Base-by-base conservation (phyloP, 345 rosid species). In the Citrus mangshanensis region DNA sequence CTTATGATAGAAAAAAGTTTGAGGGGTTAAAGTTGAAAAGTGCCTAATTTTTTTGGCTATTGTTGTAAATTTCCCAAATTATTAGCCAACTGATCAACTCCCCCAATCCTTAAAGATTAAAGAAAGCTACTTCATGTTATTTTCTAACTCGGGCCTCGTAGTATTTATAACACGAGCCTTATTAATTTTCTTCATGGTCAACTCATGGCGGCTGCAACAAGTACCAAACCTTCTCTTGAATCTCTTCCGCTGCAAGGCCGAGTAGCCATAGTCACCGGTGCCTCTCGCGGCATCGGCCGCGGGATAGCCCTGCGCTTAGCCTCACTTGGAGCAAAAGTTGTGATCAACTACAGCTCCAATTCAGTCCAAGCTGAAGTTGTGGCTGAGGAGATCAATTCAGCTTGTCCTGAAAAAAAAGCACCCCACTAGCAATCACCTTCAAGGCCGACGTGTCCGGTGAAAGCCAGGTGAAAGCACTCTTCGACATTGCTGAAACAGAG, bases 311-410 rank as follows among this genome's bases (percentile, higher is more conserved):
- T 63, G 42, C 80, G 70, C 68, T 67, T 85, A 3, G 75, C 82
- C 32, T 72, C 27, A 59, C 81, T 85, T 25, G 87, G 87, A 21
- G 80, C 85, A 40, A 82, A 79, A 63, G 40, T 79, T 61, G 78
- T 85, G 79, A 73, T 85, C 79, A 85, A 85, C 73, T 82, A 77
- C 80, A 25, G 38, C 13, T 82, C 85, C 79, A 82, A 61, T n/a
- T 32, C 82, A 1, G 74, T 77, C 7, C 78, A 73, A 81, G 87
- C 84, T 24, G 77, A 79, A 38, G 54, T 27, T 27, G 79, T 84
- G 0, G 87, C 81, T 6, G 30, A 46, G 59, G 77, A 82, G 68
- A 82, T 82, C 51, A 84, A 84, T 19, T 72, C 49, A 4, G 70
- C 72, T 14, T 46, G 18, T 18, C n/a, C 75, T 6, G 71, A 2